phyloP scores from a whole-genome alignment of 2,329 filamentous ascomycete genomes.

The Neurospora crassa region DNA sequence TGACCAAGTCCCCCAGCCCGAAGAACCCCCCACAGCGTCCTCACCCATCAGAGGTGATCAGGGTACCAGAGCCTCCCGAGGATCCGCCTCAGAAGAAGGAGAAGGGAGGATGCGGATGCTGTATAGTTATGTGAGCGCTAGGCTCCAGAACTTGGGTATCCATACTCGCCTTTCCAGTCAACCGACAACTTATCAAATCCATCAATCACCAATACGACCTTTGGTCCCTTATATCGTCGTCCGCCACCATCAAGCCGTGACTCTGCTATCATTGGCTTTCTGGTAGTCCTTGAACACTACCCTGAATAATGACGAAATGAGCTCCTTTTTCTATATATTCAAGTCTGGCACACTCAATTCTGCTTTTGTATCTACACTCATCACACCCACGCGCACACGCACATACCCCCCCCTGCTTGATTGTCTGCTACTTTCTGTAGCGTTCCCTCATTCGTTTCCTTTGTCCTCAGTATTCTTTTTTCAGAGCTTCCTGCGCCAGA shows the following conservation, averaged over 20 bases:
- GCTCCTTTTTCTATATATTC: slow-evolving; percentile 1
- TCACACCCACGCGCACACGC: background rate
- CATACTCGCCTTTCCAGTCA: background rate
- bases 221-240: background rate
- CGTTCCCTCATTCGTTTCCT: background rate
- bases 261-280: background rate
- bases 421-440: background rate
- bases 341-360: background rate
- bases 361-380: slow-evolving; percentile 2
- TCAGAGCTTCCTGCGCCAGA: background rate
- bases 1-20: slow-evolving; percentile 35
- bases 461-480: background rate
- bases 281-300: background rate
- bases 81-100: slow-evolving; percentile 40
- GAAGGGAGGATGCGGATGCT: slow-evolving; percentile 58
- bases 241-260: background rate
- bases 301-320: slow-evolving; percentile 7
- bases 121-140: slow-evolving; percentile 59
- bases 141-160: background rate
- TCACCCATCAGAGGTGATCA: slow-evolving; percentile 33
- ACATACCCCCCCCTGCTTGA: background rate
- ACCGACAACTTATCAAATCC: background rate
- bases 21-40: slow-evolving; percentile 33
- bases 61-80: slow-evolving; percentile 44
- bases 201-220: background rate